These are phyloP conservation scores for Spathaspora girioi DNA, from an alignment of 805 yeast species.

Conservation along the genomic window DNA sequence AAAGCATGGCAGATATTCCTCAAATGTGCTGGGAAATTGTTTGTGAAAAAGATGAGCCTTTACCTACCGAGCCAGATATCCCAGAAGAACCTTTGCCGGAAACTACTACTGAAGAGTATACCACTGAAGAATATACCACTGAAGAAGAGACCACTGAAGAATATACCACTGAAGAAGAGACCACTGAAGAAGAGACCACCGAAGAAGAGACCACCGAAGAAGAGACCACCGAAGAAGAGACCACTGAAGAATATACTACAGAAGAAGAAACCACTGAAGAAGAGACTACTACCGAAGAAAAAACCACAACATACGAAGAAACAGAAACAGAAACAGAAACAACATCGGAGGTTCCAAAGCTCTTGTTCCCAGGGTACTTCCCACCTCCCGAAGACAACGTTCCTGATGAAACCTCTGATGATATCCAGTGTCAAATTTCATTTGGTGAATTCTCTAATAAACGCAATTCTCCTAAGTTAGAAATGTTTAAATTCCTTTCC, in stretches of 20 bases:
- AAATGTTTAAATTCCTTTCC: not conserved
- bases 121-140: not conserved
- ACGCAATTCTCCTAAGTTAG: not conserved
- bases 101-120: not conserved
- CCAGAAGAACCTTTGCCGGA: not conserved
- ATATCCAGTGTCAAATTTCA: not conserved
- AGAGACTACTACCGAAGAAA: not conserved
- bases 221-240: not conserved
- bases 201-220: not conserved
- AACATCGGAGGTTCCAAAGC: not conserved
- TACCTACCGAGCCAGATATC: no score
- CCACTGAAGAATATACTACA: not conserved
- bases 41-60: not conserved
- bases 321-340: not conserved
- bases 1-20: not conserved
- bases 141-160: not conserved
- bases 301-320: not conserved
- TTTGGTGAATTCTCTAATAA: not conserved
- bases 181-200: no score
- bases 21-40: not conserved
- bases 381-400: not conserved
- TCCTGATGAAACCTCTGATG: not conserved
- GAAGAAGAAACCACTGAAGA: no score
- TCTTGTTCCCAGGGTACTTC: not conserved
- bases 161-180: not conserved